Base-by-base conservation (phyloP, 495 filamentous ascomycete species). In the Trichocladium uniseriatum region DNA sequence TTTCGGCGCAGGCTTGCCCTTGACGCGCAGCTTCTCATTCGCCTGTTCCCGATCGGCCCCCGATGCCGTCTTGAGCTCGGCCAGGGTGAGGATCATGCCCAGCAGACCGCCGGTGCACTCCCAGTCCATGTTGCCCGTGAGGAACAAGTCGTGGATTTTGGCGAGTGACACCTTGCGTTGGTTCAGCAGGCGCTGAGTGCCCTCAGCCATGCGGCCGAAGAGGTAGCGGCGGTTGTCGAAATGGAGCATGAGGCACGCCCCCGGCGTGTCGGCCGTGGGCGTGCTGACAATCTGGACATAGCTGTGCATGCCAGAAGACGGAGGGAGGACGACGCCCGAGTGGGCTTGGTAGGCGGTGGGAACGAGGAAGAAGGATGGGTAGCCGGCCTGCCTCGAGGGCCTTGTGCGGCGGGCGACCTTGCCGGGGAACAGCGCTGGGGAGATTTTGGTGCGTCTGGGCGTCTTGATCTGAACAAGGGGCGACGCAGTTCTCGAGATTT, bases 221-320 rank as follows among this genome's bases (percentile, higher is more conserved):
- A 97, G 44, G 62, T 97, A 98, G 38, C 88, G 79, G 60, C 82
- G 81, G 43, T 79, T 72, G 45, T 89, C 84, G 59, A 88, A 89
- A 59, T 87, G 78, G 9, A 97, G 73, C 24, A 85, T 40, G 21
- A 97, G 56, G 15, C 78, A 75, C 20, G 86, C 86, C 35, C 90
- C 94, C 14, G 83, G 82, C 1, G 92, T 94, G 61, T 98, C 92
- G 47, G 82, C 82, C 57, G 92, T 89, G n/a, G 94, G 90, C 21
- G 84, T 84, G 42, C 79, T 83, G 51, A 91, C 58, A 52, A 96
- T 64, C 63, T 91, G 79, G 37, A 86, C 75, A 57, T 66, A 74
- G 62, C 70, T 81, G 62, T 79, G 76, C 90, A 94, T 94, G 39
- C 38, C 42, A 44, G 13, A 37, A 47, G 36, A 6, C 2, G 18